Evolutionary conservation across 805 yeast species (phyloP), one percentile per base, ranked within the genome.

Genomic region (Aciculoconidium aculeatum): DNA sequence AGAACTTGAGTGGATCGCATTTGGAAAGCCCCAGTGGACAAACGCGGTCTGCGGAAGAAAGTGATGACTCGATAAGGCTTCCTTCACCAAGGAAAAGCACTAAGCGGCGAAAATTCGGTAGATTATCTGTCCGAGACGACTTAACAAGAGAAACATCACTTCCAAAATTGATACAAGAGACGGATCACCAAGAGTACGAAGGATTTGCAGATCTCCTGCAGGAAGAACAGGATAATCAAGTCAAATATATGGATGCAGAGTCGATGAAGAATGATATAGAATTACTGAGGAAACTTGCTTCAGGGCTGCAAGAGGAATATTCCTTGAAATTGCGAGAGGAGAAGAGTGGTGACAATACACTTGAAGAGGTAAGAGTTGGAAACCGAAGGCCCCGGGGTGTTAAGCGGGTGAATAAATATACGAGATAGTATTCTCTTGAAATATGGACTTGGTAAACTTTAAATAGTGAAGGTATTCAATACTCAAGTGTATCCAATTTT

Each of bases 1-100:
- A 32, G 30, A 36, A 31, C 20, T n/a, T 35, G 18, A 18, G 22
- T 9, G 35, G 32, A 8, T 15, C n/a, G 10, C 32, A 30, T 15
- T 19, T 31, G 30, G 29, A 24, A 9, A 15, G 9, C 21, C 13
- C 11, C 28, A 17, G 27, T 15, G 33, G 24, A 45, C 23, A 14
- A 31, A 57, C 11, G 55, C 63, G 5, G 3, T 11, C 12, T 5
- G 20, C 11, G 23, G 28, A 30, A 6, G 28, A 30, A 5, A 26
- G 11, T 3, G 11, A 16, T 9, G 16, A 24, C 12, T 15, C 15
- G 20, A 11, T 31, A 15, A 17, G 28, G 11, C 15, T 74, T 10
- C 78, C 80, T 4, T 75, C 80, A 3, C 80, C 80, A 4, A 57
- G 68, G 13, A 67, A 70, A 34, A 55, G 63, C 27, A 26, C 31